These are phyloP conservation scores for Pyropia haitanensis DNA, from an alignment of 23 red algal species.

Conservation along the genomic window DNA sequence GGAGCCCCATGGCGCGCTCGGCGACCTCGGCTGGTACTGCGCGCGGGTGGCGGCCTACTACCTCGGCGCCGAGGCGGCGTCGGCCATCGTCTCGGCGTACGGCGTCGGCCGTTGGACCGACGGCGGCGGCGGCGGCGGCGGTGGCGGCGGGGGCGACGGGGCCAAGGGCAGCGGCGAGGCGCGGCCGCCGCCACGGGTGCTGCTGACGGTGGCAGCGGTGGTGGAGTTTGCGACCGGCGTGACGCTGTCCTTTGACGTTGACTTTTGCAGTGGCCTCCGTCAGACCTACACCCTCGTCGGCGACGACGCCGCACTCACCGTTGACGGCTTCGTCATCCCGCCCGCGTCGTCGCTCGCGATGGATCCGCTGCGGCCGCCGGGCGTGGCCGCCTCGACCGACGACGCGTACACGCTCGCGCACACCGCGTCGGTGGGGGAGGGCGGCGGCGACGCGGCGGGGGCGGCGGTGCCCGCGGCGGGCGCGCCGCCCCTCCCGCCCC, in stretches of 20 bases:
- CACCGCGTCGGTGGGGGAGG: slow-evolving; percentile 4
- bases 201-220: slow-evolving; percentile 13
- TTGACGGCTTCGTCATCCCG: slow-evolving; percentile 57
- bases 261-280: slow-evolving; percentile 12
- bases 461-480: neutral
- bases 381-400: neutral
- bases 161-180: neutral
- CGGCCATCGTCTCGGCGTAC: slow-evolving; percentile 4
- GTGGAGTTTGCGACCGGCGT: slow-evolving; percentile 17
- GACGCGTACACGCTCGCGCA: neutral
- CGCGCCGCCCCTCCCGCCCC: neutral
- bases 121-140: slow-evolving; percentile 1
- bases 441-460: slow-evolving; percentile 10
- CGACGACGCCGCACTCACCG: slow-evolving; percentile 13
- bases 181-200: neutral
- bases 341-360: slow-evolving; percentile 5
- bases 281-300: slow-evolving; percentile 24
- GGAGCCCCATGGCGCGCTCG: slow-evolving; percentile 46
- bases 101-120: slow-evolving; percentile 1
- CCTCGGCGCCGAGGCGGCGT: slow-evolving; percentile 13
- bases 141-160: neutral
- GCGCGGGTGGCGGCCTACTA: slow-evolving; percentile 11
- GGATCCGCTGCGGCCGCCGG: neutral
- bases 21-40: slow-evolving; percentile 70
- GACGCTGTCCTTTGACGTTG: slow-evolving; percentile 29